phyloP scores from a whole-genome alignment of 345 rosid genomes.

The Acer saccharum region DNA sequence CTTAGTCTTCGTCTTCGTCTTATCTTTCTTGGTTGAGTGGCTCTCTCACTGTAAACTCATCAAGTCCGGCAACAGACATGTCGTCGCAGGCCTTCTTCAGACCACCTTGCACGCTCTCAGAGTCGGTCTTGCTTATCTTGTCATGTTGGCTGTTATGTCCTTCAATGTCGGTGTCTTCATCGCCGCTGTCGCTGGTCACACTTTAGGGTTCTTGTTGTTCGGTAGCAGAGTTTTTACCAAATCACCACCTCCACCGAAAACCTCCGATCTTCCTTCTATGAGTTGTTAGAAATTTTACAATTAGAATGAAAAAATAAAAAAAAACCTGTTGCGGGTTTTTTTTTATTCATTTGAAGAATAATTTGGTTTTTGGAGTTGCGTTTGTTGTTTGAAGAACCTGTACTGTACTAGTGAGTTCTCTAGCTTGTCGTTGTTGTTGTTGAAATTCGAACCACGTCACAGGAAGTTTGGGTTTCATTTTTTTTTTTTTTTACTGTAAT shows the following conservation, averaged over 20 bases:
- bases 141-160: slow-evolving; percentile 89
- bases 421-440: too few species aligned
- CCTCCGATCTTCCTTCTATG: slow-evolving; percentile 43
- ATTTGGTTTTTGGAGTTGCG: background rate
- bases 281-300: slow-evolving; percentile 15
- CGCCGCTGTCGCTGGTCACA: slow-evolving; percentile 67
- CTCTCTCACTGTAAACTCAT: slow-evolving; percentile 47
- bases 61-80: slow-evolving; percentile 25
- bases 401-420: background rate
- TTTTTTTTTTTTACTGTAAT: too few species aligned
- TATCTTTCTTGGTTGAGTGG: slow-evolving; percentile 53
- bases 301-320: too few species aligned
- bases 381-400: too few species aligned
- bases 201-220: slow-evolving; percentile 64
- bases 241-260: slow-evolving; percentile 21
- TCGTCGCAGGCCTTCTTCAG: slow-evolving; percentile 49
- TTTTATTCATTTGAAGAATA: background rate
- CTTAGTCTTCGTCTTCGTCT: slow-evolving; percentile 45
- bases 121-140: slow-evolving; percentile 59
- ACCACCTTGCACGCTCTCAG: slow-evolving; percentile 49
- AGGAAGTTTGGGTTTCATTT: too few species aligned
- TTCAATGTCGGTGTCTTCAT: slow-evolving; percentile 79
- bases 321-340: background rate
- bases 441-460: too few species aligned
- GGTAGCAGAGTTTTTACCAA: slow-evolving; percentile 53